Percentiles rank a stretch among this genome's conserved stretches.
Evolutionary conservation across 129 eudicot genomes (phyloP).

Genomic region (Pseudognaphalium luteoalbum): DNA sequence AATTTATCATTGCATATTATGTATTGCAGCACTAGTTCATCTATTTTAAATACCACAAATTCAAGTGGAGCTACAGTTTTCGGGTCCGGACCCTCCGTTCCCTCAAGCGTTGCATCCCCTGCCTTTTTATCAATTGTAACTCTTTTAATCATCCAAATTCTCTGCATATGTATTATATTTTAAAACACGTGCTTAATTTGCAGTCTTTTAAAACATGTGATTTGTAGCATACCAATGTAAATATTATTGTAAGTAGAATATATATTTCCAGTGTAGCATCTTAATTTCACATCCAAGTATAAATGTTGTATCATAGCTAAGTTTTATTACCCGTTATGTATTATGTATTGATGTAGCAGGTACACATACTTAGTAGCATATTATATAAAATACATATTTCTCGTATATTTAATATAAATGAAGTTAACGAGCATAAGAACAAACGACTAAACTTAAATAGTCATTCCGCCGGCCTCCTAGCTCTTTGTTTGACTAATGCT

Average conservation of each 20-base stretch:
- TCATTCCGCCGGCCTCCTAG: slow-evolving; percentile 31
- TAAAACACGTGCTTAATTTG: slow-evolving; percentile 2
- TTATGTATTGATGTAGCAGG: no score
- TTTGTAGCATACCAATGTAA: background rate
- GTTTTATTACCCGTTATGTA: no score
- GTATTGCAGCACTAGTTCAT: slow-evolving; percentile 78
- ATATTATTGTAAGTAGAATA: background rate
- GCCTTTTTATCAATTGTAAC: background rate
- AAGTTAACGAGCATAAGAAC: background rate
- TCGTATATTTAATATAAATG: no score
- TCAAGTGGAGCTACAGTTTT: slow-evolving; percentile 79
- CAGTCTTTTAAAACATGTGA: background rate
- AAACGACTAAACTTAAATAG: background rate
- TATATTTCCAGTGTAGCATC: background rate
- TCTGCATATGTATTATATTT: slow-evolving; percentile 15
- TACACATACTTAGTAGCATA: no score
- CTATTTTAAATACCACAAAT: slow-evolving; percentile 74
- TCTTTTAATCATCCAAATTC: slow-evolving; percentile 10
- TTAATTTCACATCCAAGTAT: background rate
- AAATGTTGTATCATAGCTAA: background rate
- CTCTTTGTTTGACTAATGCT: slow-evolving; percentile 18
- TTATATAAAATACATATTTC: no score
- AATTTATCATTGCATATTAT: background rate
- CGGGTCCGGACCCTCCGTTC: slow-evolving; percentile 73
- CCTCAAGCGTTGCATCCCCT: slow-evolving; percentile 41